A percentile compares a stretch with the other conserved stretches of the same genome.
phyloP scores from a whole-genome alignment of 1,284 basidiomycete genomes.

The Ganoderma meredithae region DNA sequence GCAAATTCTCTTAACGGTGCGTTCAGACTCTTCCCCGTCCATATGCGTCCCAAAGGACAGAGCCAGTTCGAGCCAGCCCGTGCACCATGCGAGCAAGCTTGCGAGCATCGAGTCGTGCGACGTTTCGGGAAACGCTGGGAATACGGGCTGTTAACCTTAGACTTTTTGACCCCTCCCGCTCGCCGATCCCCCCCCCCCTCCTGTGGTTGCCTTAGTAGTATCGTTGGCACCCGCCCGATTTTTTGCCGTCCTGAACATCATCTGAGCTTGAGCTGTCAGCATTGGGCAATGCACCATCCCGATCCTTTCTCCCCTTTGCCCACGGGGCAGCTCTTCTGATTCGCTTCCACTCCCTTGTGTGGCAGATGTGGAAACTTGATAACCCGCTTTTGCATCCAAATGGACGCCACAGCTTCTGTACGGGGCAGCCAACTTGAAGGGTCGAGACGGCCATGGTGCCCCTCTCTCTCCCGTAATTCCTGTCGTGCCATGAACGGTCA shows the following conservation, averaged over 20 bases:
- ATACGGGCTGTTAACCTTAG: too few relatives aligned
- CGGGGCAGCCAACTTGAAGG: background rate
- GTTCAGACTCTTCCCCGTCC: too few relatives aligned
- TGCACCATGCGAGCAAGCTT: too few relatives aligned
- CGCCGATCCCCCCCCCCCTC: background rate
- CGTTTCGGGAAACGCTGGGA: too few relatives aligned
- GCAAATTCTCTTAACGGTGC: too few relatives aligned
- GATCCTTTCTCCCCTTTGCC: background rate
- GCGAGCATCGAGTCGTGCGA: too few relatives aligned
- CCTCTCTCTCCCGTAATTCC: background rate
- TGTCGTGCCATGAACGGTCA: background rate
- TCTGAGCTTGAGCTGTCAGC: background rate
- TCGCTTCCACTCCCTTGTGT: background rate
- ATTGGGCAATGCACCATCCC: background rate
- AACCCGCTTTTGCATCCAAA: background rate
- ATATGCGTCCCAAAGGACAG: too few relatives aligned
- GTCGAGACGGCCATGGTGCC: background rate
- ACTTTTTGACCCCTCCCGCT: background rate
- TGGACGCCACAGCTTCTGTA: background rate
- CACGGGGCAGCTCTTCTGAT: background rate
- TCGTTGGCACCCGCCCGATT: background rate
- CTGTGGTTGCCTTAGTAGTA: background rate
- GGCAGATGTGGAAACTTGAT: background rate
- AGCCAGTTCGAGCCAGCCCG: too few relatives aligned
- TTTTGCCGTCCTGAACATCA: background rate